Percentiles rank a stretch among this genome's conserved stretches.
These are phyloP conservation scores for Chlorella variabilis DNA, from an alignment of 163 green algal species.

Conservation along the genomic window DNA sequence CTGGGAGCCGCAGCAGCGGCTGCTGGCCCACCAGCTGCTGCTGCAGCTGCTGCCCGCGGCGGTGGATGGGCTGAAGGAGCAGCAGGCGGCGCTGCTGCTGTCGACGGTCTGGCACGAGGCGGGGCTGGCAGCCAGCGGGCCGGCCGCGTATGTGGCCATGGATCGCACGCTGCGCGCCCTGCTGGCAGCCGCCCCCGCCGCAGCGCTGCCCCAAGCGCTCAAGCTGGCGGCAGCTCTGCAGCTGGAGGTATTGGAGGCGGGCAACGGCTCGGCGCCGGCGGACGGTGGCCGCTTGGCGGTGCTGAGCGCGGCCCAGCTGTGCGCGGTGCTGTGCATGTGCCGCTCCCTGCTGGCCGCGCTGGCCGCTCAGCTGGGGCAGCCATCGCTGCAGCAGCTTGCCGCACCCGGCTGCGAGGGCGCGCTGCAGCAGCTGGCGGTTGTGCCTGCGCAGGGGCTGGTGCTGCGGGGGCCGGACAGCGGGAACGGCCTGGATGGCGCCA, in stretches of 20 bases:
- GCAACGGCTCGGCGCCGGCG: neutral
- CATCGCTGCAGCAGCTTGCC: conserved; percentile 1
- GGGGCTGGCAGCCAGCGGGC: conserved; percentile 20
- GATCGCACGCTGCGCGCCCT: conserved; percentile 28
- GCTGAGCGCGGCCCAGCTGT: too few species aligned
- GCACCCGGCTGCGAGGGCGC: conserved; percentile 1
- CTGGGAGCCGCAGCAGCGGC: conserved; percentile 38
- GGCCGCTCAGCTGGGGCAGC: conserved; percentile 19
- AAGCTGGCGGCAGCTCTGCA: conserved; percentile 32
- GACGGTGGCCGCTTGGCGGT: neutral
- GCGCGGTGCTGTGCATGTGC: conserved; percentile 38
- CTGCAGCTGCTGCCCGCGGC: conserved; percentile 41
- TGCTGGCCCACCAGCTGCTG: conserved; percentile 45
- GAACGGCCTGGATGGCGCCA: neutral
- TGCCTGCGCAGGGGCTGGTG: neutral
- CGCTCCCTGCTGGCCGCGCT: conserved; percentile 26
- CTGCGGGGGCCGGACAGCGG: neutral
- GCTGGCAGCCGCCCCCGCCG: conserved; percentile 7
- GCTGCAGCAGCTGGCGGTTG: conserved; percentile 4
- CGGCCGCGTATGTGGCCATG: conserved; percentile 39
- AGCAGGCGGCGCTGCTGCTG: conserved; percentile 41
- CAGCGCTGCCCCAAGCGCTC: conserved; percentile 12
- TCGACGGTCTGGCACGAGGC: conserved; percentile 51
- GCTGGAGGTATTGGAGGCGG: conserved; percentile 21
- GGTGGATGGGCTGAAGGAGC: conserved; percentile 32